Base-by-base conservation (phyloP, 1,139 yeast genomes). In the Kurtzmaniella quercitrusa region DNA sequence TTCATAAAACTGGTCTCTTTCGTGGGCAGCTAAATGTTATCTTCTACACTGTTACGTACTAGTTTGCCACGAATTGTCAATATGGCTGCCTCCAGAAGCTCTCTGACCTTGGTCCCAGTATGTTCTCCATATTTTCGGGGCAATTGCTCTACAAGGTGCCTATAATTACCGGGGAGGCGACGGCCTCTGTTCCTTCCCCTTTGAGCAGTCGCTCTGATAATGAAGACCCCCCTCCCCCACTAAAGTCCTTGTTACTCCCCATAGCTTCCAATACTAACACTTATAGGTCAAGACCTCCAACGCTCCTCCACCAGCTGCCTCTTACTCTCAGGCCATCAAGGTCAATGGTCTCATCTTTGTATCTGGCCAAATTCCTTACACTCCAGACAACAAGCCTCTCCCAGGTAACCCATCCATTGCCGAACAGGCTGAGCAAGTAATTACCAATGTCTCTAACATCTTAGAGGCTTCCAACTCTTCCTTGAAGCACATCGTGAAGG, bases 271-370 rank as follows among this genome's bases (percentile, higher is more conserved):
- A 17, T 17, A 62, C 70, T 66, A 66, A 67, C 68, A 14, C 40
- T 34, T 4, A 46, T 31, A 78, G 82, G 79, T 81, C 46, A 73
- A 74, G 58, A 84, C 95, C 45, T 74, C 81, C 49, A 75, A 75
- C 54, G 96, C 96, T 33, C 97, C 98, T 56, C 89, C 95, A 48
- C 95, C 97, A 51, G 96, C 96, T 41, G 97, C 96, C 44, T 81
- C 95, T 16, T 91, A 91, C 68, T 86, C 95, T 38, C 97, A 90
- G 65, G 97, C 97, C 41, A 79, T 90, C 66, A 90, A 86, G 71
- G 93, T 82, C 50, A 84, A 85, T 62, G 90, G 85, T 46, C 82
- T 89, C 65, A 68, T 93, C 62, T 93, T 86, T 65, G 91, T 93
- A 48, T 89, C 97, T 40, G 98, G 98, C 45, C 98, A 93, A 70